Conservation (phyloP, 192 early-diverging fungal genomes). For the Chytriomyces sp. region DNA sequence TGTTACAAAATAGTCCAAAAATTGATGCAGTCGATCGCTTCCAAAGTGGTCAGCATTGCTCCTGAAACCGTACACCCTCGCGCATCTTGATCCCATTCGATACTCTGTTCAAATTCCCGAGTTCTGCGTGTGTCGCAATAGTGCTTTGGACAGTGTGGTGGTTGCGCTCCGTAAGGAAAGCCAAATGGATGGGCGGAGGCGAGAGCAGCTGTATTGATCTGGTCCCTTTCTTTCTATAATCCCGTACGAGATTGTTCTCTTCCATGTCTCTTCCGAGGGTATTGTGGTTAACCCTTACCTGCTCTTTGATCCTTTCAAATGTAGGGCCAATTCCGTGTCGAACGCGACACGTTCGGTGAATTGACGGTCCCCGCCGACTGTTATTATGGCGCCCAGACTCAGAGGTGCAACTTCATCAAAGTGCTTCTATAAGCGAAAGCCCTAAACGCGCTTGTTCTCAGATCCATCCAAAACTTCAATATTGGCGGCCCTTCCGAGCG, state of each 20-base stretch:
- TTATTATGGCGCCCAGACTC: conserved; percentile 98
- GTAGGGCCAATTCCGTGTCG: conserved; percentile 37
- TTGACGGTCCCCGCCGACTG: conserved; percentile 92
- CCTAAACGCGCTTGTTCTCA: background rate
- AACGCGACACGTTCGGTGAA: conserved; percentile 89
- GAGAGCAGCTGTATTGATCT: background rate
- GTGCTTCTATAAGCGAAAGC: background rate
- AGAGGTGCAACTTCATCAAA: conserved; percentile 71
- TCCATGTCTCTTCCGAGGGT: conserved; percentile 21
- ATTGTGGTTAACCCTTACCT: background rate
- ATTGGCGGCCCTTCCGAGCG: conserved; percentile 90
- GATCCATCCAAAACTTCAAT: conserved; percentile 94
- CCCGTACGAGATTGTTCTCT: conserved; percentile 4
- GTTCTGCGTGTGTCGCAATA: background rate
- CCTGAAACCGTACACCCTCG: background rate
- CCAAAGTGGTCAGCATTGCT: conserved; percentile 8
- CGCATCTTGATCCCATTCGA: background rate
- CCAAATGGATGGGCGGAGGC: background rate
- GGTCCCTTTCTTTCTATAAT: background rate
- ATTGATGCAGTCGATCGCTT: conserved; percentile 6
- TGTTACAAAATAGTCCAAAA: background rate
- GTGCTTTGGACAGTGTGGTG: background rate
- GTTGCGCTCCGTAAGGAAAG: background rate
- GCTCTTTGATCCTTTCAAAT: background rate
- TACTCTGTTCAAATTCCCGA: background rate